Evolutionary conservation across 2,329 filamentous ascomycete species (phyloP).

Genomic region (Hypoxylon sp.): DNA sequence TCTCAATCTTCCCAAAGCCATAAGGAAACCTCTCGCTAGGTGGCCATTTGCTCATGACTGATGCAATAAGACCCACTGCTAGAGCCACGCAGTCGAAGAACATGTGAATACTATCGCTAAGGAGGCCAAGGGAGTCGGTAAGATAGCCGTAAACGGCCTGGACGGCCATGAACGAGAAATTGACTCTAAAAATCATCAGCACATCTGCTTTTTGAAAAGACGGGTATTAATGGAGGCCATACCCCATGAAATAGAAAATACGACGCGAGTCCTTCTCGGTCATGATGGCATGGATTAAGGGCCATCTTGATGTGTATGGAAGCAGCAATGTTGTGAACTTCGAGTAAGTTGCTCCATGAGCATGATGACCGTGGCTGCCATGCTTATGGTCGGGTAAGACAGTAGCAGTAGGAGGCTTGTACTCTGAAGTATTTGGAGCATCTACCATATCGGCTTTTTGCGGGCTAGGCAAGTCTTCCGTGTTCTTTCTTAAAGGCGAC

Average conservation of each 20-base stretch:
- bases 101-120: conserved; percentile 99
- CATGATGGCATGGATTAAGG: conserved; percentile 86
- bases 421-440: conserved; percentile 33
- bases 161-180: conserved; percentile 93
- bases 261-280: conserved; percentile 91
- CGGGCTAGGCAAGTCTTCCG: conserved; percentile 42
- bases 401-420: conserved; percentile 29
- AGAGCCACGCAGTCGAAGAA: conserved; percentile 97
- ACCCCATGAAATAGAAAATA: conserved; percentile 98
- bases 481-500: conserved; percentile 51
- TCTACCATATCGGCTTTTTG: conserved; percentile 36
- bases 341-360: conserved; percentile 65
- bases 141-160: conserved; percentile 95
- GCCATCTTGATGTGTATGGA: conserved; percentile 75
- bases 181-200: conserved; percentile 70
- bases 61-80: conserved; percentile 88
- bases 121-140: conserved; percentile 92
- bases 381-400: conserved; percentile 47
- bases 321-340: conserved; percentile 79
- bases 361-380: conserved; percentile 42
- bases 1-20: conserved; percentile 97
- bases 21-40: conserved; percentile 91
- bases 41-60: conserved; percentile 97
- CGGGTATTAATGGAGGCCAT: conserved; percentile 51
- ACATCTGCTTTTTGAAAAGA: conserved; percentile 23